A percentile compares a stretch with the other conserved stretches of the same genome.
Evolutionary conservation across 495 filamentous ascomycete species (phyloP).

Genomic region (Trichoderma reesei): DNA sequence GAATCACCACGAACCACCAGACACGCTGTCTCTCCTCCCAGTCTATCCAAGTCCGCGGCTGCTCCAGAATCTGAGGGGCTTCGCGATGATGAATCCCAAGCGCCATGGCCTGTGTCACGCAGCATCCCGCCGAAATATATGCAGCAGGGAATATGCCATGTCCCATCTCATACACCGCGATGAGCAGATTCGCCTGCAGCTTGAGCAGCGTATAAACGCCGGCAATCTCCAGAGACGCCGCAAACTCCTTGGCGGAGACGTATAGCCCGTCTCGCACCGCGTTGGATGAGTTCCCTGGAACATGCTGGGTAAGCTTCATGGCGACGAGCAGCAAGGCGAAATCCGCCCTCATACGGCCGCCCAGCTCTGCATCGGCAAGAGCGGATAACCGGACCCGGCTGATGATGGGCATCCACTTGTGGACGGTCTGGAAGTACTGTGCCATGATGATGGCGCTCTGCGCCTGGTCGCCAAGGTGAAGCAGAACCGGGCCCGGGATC

Average conservation of each 20-base stretch:
- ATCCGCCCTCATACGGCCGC: conserved; percentile 32
- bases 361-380: conserved; percentile 26
- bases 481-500: conserved; percentile 19
- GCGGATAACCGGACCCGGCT: conserved; percentile 35
- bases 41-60: not conserved
- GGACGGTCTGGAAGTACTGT: conserved; percentile 27
- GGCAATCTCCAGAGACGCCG: conserved; percentile 27
- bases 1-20: not conserved
- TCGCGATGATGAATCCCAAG: not conserved
- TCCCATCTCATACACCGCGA: conserved; percentile 38
- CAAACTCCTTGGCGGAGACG: conserved; percentile 31
- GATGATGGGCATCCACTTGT: conserved; percentile 42
- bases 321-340: conserved; percentile 37
- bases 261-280: conserved; percentile 27
- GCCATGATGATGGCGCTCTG: conserved; percentile 18
- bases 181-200: conserved; percentile 36
- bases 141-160: conserved; percentile 41
- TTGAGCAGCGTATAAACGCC: conserved; percentile 32
- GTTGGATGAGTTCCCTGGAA: conserved; percentile 15
- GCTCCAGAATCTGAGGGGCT: not conserved
- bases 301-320: conserved; percentile 34
- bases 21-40: conserved; percentile 2
- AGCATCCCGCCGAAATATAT: conserved; percentile 34
- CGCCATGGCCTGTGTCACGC: conserved; percentile 12
- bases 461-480: conserved; percentile 23